Conservation (phyloP, 257 asterid species). For the Nicotiana obtusifolia region DNA sequence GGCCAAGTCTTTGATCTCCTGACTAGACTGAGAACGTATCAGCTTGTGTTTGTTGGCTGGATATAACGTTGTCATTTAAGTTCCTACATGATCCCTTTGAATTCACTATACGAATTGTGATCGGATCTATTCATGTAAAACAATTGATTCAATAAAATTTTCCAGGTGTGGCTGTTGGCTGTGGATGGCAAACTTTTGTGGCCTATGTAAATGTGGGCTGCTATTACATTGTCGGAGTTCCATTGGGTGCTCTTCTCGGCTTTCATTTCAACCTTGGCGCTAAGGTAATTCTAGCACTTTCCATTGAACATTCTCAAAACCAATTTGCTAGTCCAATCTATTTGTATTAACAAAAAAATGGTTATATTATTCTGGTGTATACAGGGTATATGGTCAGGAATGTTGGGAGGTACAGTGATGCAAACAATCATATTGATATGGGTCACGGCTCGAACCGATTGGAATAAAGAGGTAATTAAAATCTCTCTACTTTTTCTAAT, state of each 20-base stretch:
- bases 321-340: not conserved
- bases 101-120: too few relatives aligned
- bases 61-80: not conserved
- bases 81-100: not conserved
- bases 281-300: constrained; percentile 10
- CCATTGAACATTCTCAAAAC: not conserved
- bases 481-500: not conserved
- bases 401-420: constrained; percentile 56
- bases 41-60: not conserved
- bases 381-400: constrained; percentile 71
- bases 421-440: constrained; percentile 58
- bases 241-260: constrained; percentile 24
- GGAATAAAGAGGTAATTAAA: constrained; percentile 51
- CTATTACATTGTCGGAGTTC: constrained; percentile 32
- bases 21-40: not conserved
- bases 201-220: constrained; percentile 33
- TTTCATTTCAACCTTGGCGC: constrained; percentile 27
- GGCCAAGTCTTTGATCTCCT: not conserved
- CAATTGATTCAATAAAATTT: too few relatives aligned
- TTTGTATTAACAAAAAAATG: not conserved
- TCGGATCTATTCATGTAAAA: too few relatives aligned
- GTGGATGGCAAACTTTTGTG: constrained; percentile 39
- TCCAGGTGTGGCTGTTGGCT: constrained; percentile 33
- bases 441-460: constrained; percentile 50
- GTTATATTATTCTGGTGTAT: not conserved